Base-by-base conservation (phyloP, 495 filamentous ascomycete genomes). In the Ascobolus immersus region DNA sequence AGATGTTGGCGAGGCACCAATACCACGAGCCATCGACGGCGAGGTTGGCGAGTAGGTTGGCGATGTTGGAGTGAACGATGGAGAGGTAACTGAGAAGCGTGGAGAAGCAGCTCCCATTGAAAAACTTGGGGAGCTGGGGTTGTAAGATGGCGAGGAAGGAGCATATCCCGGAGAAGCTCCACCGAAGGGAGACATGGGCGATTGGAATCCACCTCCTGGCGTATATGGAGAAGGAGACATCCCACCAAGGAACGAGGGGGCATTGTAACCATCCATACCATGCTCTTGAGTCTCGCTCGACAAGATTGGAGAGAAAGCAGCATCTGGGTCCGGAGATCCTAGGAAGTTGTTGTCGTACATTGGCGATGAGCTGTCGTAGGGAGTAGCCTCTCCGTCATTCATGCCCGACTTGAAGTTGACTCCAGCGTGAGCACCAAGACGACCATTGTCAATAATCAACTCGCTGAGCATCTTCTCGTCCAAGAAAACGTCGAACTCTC, bases 391-490 rank as follows among this genome's bases (percentile, higher is more conserved):
- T 40, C 86, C 86, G 36, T 81, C 79, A 24, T 70, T 60, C 33
- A 71, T 65, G 36, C 71, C 73, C 55, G 77, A 81, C 5, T 67
- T 65, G 50, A 86, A 70, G 32, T 68, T 69, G 18, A 70, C 67
- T 60, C 78, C 76, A 23, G 82, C 60, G 41, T 69, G 69, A 20
- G 33, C 44, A 29, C 40, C 40, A 6, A 34, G 42, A 57, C 77
- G 72, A 40, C 76, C 66, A 50, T 84, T 84, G 51, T 86, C 77
- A 14, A 78, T 80, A 18, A 89, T 78, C 39, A 92, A 79, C 1
- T 82, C 90, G 52, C 90, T 78, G 18, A 94, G 67, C 73, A 94
- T 81, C 52, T 71, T 73, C 39, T 86, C 79, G 54, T 99, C 89
- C 37, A 94, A 60, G 43, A 75, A 74, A 28, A 92, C 65, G 23